Conservation (phyloP, 768 basidiomycete species). For the Cystoderma amianthinum region DNA sequence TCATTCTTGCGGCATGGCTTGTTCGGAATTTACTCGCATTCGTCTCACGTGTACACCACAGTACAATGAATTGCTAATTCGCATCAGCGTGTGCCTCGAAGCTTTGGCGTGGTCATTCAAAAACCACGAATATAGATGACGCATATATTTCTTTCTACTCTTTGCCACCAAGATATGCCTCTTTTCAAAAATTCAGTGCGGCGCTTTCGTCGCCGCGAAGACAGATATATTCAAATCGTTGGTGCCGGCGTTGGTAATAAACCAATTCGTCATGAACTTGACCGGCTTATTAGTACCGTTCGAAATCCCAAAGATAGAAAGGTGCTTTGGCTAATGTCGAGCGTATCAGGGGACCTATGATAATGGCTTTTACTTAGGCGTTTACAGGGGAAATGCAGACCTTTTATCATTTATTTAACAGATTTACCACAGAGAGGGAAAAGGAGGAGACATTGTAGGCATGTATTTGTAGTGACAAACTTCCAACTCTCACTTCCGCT, state of each 20-base stretch:
- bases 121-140: no score
- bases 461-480: conserved; percentile 52
- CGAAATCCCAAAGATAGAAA: conserved; percentile 50
- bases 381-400: conserved; percentile 82
- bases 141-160: no score
- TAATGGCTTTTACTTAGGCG: conserved; percentile 24
- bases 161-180: conserved; percentile 18
- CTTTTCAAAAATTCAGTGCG: conserved; percentile 26
- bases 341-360: no score
- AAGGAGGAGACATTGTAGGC: conserved; percentile 65
- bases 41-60: no score
- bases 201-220: conserved; percentile 27
- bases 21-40: no score
- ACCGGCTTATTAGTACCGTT: conserved; percentile 55
- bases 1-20: no score
- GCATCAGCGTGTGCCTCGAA: no score
- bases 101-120: no score
- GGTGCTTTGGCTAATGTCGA: no score
- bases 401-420: conserved; percentile 78
- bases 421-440: conserved; percentile 68
- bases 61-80: no score
- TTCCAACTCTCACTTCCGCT: conserved; percentile 24
- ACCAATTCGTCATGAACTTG: conserved; percentile 63
- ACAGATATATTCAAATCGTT: conserved; percentile 33
- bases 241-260: conserved; percentile 47